Base-by-base conservation (phyloP, 164 flowering plant species). In the Macadamia tetraphylla region DNA sequence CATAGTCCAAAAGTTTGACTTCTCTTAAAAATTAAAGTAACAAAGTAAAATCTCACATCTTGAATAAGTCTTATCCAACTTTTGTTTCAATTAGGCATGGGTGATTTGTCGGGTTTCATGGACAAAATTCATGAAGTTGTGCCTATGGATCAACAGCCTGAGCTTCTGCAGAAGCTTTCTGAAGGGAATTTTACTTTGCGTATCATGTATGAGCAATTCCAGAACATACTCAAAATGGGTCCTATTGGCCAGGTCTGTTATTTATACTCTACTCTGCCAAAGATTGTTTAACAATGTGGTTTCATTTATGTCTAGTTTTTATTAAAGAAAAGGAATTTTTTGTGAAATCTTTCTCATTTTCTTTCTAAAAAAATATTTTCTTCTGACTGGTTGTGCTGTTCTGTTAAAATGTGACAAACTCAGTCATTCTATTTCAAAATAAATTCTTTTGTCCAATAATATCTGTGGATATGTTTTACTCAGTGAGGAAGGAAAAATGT, bases 81-180 rank as follows among this genome's bases (percentile, higher is more conserved):
- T 48, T 35, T 30, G 61, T 70, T 75, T 70, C 29, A 32, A 63
- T 14, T 67, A 94, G 98, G 98, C 62, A 91, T 94, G 98, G 97
- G 97, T 65, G 98, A 94, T 76, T 94, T 85, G 99, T 87, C 99
- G 81, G 99, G 99, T n/a, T 92, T 95, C 70, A 89, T 95, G 99
- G 98, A 95, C 82, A 95, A 95, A 77, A 89, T 92, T 78, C 99
- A 94, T 55, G 99, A 94, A 78, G 98, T 92, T 74, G 98, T 92
- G 75, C 98, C 98, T 1, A 90, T 87, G 97, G 99, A 94, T 79
- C 99, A 94, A 73, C 97, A 92, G 65, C 99, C 97, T 56, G 98
- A 95, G 79, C 97, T 90, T 76, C 81, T 90, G 67, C 96, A 90
- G 72, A 92, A 95, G 81, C 96, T 92, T 31, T 84, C 98, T 15